Evolutionary conservation across 2,329 filamentous ascomycete species (phyloP).

Genomic region (Fusarium sp.): DNA sequence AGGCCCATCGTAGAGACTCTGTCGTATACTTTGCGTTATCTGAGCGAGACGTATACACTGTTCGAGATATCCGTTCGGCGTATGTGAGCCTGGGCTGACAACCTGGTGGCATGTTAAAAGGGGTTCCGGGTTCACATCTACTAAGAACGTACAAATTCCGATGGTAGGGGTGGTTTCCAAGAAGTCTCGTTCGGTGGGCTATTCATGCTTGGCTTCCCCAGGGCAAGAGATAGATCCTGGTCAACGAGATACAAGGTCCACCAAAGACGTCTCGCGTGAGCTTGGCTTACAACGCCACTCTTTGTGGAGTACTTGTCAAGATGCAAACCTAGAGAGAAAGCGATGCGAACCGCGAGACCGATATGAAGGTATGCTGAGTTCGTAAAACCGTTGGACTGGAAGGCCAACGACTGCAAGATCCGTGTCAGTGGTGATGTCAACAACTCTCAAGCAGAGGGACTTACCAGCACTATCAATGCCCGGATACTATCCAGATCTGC

Average conservation of each 20-base stretch:
- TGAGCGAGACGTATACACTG: neutral
- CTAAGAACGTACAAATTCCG: neutral
- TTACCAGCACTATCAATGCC: neutral
- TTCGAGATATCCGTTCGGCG: neutral
- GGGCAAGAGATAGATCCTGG: neutral
- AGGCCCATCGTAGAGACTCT: neutral
- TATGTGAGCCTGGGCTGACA: neutral
- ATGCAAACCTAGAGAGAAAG: neutral
- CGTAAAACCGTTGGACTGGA: neutral
- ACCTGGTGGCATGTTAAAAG: fast-evolving
- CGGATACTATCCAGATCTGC: neutral
- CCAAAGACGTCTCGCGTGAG: fast-evolving
- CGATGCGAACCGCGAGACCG: neutral
- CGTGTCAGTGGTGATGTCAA: no score
- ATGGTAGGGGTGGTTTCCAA: neutral
- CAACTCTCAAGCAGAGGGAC: no score
- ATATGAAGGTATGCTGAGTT: neutral
- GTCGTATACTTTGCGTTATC: neutral
- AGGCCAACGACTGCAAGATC: neutral
- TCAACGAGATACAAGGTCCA: neutral
- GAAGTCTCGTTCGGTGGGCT: fast-evolving
- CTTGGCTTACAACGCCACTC: neutral
- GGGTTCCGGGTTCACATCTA: fast-evolving
- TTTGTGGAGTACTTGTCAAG: neutral
- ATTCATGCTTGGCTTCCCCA: neutral